These are phyloP conservation scores for Pisolithus albus DNA, from an alignment of 768 basidiomycete species.

Conservation along the genomic window DNA sequence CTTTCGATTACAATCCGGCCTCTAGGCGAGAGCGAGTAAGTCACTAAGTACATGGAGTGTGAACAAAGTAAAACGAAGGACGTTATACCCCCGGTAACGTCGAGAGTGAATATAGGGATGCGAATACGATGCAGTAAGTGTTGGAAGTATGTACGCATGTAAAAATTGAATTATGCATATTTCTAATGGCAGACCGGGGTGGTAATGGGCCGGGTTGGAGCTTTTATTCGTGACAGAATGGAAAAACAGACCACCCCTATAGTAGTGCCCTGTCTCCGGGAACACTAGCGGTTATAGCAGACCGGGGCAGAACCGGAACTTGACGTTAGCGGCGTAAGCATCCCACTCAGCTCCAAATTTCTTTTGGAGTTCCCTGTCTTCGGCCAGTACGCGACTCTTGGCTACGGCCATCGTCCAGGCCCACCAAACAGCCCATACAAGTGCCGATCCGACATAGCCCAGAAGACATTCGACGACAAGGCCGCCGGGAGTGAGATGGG, in stretches of 20 bases:
- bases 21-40: neutral
- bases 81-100: neutral
- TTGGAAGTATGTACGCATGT: neutral
- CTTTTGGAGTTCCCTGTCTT: slow-evolving; percentile 44
- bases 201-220: neutral
- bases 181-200: neutral
- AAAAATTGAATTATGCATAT: neutral
- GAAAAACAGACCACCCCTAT: neutral
- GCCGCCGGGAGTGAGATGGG: slow-evolving; percentile 41
- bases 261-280: too few species aligned
- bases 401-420: slow-evolving; percentile 42
- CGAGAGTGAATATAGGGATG: neutral
- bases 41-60: neutral
- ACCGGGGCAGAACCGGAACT: slow-evolving; percentile 46
- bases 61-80: too few species aligned
- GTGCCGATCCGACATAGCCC: slow-evolving; percentile 25
- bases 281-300: slow-evolving; percentile 24
- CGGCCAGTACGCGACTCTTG: slow-evolving; percentile 42
- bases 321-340: slow-evolving; percentile 37
- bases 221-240: neutral
- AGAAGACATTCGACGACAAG: slow-evolving; percentile 39
- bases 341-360: slow-evolving; percentile 44
- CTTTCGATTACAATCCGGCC: neutral
- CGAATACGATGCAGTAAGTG: neutral
- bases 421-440: slow-evolving; percentile 41